phyloP scores from a whole-genome alignment of 768 basidiomycete species.

The Tricholoma bakamatsutake region DNA sequence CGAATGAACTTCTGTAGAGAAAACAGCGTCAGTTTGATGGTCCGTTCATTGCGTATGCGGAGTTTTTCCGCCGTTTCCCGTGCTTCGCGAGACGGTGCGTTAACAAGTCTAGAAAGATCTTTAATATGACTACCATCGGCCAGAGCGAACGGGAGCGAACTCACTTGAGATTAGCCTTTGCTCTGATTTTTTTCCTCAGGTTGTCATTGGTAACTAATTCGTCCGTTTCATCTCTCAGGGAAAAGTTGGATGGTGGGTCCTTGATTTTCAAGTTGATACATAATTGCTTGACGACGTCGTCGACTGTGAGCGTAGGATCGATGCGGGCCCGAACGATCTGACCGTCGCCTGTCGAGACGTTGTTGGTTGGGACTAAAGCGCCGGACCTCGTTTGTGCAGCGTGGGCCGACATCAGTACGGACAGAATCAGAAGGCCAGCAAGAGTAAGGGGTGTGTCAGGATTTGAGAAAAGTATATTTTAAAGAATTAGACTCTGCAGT shows the following conservation, averaged over 20 bases:
- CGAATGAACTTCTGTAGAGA: constrained; percentile 76
- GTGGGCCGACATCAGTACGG: constrained; percentile 11
- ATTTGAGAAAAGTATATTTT: too few species aligned
- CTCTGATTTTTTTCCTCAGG: constrained; percentile 73
- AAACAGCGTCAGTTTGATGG: constrained; percentile 64
- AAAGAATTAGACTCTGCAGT: too few species aligned
- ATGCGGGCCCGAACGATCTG: constrained; percentile 76
- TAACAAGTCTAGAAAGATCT: constrained; percentile 55
- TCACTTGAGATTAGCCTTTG: constrained; percentile 74
- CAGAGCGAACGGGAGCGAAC: constrained; percentile 12
- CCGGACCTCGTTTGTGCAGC: constrained; percentile 32
- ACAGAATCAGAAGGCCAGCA: background rate
- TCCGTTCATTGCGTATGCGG: constrained; percentile 48
- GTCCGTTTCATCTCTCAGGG: constrained; percentile 76
- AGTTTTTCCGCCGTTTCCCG: constrained; percentile 72
- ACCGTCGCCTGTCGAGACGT: constrained; percentile 72
- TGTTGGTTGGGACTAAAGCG: constrained; percentile 75
- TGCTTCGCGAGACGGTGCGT: constrained; percentile 75
- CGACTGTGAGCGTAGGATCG: constrained; percentile 76
- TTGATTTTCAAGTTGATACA: constrained; percentile 77
- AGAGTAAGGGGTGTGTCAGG: too few species aligned
- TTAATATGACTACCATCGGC: background rate
- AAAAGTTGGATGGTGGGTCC: constrained; percentile 66
- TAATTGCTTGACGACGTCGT: constrained; percentile 80
- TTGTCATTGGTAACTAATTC: constrained; percentile 88